Evolutionary conservation across 495 filamentous ascomycete genomes (phyloP).

Genomic region (Viridothelium virens): DNA sequence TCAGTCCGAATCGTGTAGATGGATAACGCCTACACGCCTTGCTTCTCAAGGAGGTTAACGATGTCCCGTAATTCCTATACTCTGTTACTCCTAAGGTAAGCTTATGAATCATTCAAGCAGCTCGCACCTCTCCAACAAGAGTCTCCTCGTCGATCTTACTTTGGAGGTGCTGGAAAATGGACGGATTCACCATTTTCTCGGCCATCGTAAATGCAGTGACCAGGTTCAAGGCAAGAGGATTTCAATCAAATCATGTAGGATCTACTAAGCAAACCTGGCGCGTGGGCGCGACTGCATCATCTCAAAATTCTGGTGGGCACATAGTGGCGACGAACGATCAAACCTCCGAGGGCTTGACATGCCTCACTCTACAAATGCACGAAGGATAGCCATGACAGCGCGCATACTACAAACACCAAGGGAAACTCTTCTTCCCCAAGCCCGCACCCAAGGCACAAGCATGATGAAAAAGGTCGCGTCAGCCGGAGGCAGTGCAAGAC

Average conservation of each 20-base stretch:
- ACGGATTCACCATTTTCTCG: constrained; percentile 57
- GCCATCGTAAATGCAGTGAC: constrained; percentile 1
- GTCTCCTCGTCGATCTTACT: constrained; percentile 82
- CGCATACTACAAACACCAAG: too few relatives aligned
- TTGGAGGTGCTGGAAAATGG: constrained; percentile 83
- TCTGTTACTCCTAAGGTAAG: constrained; percentile 13
- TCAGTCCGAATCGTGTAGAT: background rate
- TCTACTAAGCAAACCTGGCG: background rate
- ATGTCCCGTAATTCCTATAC: constrained; percentile 66
- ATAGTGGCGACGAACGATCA: too few relatives aligned
- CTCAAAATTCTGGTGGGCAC: too few relatives aligned
- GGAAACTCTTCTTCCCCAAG: background rate
- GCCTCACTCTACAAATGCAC: too few relatives aligned
- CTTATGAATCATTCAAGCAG: constrained; percentile 12
- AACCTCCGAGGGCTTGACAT: too few relatives aligned
- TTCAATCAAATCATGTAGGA: background rate
- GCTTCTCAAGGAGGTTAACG: constrained; percentile 66
- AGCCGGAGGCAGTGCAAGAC: constrained; percentile 81
- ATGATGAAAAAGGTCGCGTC: constrained; percentile 53
- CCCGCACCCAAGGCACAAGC: background rate
- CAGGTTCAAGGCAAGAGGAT: background rate
- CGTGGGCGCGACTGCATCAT: too few relatives aligned
- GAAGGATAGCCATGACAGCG: too few relatives aligned
- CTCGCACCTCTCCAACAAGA: constrained; percentile 61
- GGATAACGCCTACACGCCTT: constrained; percentile 41